These are phyloP conservation scores for Suillus hirtellus DNA, from an alignment of 768 basidiomycete species.

Conservation along the genomic window DNA sequence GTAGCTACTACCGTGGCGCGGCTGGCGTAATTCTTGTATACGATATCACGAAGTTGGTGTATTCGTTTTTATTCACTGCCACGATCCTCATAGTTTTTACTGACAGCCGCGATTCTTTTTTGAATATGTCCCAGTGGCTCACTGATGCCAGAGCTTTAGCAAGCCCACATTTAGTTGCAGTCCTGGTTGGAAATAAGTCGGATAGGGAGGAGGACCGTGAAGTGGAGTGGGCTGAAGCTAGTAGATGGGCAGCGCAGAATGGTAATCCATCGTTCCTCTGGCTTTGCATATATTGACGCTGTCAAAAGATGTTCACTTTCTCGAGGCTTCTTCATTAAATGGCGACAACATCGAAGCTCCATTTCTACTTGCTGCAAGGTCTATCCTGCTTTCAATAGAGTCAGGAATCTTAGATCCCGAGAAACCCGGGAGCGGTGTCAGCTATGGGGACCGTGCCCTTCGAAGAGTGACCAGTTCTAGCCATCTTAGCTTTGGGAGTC, in stretches of 20 bases:
- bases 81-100: constrained; percentile 4
- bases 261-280: constrained; percentile 46
- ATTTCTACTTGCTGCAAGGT: constrained; percentile 83
- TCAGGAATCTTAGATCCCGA: constrained; percentile 91
- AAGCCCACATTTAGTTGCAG: constrained; percentile 86
- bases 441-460: constrained; percentile 92
- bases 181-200: constrained; percentile 93
- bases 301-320: constrained; percentile 79
- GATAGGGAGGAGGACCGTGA: constrained; percentile 94
- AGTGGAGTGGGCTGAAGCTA: constrained; percentile 95
- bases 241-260: constrained; percentile 94
- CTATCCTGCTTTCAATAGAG: constrained; percentile 88
- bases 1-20: constrained; percentile 95
- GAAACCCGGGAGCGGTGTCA: constrained; percentile 91
- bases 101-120: constrained; percentile 81
- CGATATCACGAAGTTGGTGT: constrained; percentile 81
- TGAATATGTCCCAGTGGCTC: constrained; percentile 84
- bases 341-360: constrained; percentile 96
- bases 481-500: constrained; percentile 81
- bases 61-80: constrained; percentile 9
- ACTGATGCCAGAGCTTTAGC: constrained; percentile 91
- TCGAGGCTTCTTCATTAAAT: constrained; percentile 89
- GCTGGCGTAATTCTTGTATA: constrained; percentile 91
- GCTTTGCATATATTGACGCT: constrained; percentile 9
- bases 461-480: constrained; percentile 91